Conservation (phyloP, 176 grass and related monocot genomes). For the Bolboschoenus planiculmis region DNA sequence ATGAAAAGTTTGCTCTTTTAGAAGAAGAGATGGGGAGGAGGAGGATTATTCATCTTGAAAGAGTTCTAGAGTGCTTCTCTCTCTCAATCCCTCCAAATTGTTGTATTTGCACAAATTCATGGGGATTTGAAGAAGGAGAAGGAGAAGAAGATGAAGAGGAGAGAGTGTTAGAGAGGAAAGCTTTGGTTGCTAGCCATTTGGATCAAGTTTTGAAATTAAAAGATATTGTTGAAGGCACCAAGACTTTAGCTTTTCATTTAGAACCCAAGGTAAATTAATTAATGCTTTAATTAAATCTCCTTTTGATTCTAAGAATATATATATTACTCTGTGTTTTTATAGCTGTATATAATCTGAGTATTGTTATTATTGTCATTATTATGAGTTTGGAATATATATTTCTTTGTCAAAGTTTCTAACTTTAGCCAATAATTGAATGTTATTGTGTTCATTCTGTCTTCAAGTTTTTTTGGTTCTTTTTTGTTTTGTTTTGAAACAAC, state of each 20-base stretch:
- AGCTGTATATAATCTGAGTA: neutral
- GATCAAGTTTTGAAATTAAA: conserved; percentile 71
- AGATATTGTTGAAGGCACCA: conserved; percentile 48
- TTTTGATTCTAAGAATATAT: no score
- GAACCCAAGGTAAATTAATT: conserved; percentile 65
- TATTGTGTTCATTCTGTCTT: neutral
- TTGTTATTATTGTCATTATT: neutral
- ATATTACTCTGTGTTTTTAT: neutral
- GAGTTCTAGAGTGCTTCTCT: conserved; percentile 75
- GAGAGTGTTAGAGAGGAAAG: conserved; percentile 51
- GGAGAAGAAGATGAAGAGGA: conserved; percentile 51
- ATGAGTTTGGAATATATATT: neutral
- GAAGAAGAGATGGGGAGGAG: conserved; percentile 29
- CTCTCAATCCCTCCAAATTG: conserved; percentile 48
- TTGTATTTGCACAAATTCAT: conserved; percentile 50
- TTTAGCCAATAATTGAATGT: neutral
- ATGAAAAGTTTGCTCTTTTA: neutral
- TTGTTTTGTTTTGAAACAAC: neutral
- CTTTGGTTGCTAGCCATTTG: conserved; percentile 62
- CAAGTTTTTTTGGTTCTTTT: neutral
- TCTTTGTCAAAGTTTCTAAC: neutral
- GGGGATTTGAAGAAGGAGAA: conserved; percentile 44
- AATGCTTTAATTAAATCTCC: neutral
- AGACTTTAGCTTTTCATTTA: conserved; percentile 85
- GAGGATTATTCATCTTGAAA: conserved; percentile 37